phyloP scores from a whole-genome alignment of 2,329 filamentous ascomycete genomes.

The Periconia digitata region DNA sequence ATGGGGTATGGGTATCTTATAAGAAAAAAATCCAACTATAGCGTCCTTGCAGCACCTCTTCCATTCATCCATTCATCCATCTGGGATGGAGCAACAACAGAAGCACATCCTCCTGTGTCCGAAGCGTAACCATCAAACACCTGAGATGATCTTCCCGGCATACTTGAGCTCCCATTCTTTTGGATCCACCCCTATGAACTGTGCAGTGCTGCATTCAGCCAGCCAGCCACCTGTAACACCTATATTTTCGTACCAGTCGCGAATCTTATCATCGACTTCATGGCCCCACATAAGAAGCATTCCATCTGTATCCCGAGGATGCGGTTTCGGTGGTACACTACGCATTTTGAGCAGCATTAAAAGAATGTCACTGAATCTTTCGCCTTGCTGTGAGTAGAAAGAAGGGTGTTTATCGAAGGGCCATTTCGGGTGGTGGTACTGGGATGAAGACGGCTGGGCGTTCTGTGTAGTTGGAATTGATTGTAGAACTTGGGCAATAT shows the following conservation, averaged over 20 bases:
- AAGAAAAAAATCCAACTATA: too few relatives aligned
- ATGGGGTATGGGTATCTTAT: too few relatives aligned
- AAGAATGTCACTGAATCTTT: constrained; percentile 60
- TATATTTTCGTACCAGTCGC: constrained; percentile 41
- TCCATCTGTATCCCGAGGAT: constrained; percentile 32
- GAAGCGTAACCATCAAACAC: too few relatives aligned
- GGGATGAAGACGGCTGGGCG: constrained; percentile 5
- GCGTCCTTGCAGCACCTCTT: too few relatives aligned
- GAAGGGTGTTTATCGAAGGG: constrained; percentile 56
- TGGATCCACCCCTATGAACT: constrained; percentile 32
- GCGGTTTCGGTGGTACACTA: constrained; percentile 46
- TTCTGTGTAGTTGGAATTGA: constrained; percentile 11
- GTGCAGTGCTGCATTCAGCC: constrained; percentile 30
- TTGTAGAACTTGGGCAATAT: constrained; percentile 29
- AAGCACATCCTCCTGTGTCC: too few relatives aligned
- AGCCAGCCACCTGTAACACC: constrained; percentile 28
- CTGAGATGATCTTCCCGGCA: constrained; percentile 37
- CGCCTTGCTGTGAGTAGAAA: constrained; percentile 57
- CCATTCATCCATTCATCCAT: too few relatives aligned
- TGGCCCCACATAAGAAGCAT: constrained; percentile 39
- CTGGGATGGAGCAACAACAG: too few relatives aligned
- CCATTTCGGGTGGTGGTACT: constrained; percentile 44
- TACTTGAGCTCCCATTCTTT: constrained; percentile 43
- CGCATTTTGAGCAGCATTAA: constrained; percentile 62
- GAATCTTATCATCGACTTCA: constrained; percentile 31